Conservation (phyloP, 495 filamentous ascomycete genomes). For the Achaetomiella virescens region DNA sequence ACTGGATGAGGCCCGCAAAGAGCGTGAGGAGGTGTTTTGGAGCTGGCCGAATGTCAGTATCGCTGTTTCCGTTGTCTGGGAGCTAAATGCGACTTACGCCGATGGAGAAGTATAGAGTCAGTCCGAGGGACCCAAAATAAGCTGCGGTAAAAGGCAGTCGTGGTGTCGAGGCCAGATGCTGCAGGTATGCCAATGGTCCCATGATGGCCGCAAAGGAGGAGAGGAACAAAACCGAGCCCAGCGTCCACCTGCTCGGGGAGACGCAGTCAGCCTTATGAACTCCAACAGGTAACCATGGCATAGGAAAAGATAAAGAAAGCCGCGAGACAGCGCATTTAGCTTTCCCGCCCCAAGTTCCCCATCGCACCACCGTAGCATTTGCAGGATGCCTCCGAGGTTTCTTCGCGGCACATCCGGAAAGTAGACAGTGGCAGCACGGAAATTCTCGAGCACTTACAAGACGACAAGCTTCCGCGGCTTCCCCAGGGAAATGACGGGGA, state of each 20-base stretch:
- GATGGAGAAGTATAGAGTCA: conserved; percentile 88
- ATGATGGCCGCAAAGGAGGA: conserved; percentile 91
- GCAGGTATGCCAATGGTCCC: conserved; percentile 74
- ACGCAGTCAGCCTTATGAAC: conserved; percentile 6
- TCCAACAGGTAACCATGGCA: not conserved
- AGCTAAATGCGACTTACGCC: conserved; percentile 58
- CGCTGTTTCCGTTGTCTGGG: not conserved
- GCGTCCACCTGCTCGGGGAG: conserved; percentile 67
- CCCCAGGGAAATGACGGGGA: conserved; percentile 63
- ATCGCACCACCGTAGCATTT: not conserved
- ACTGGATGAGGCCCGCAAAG: conserved; percentile 72
- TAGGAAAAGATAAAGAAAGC: not conserved
- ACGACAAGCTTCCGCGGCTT: conserved; percentile 92
- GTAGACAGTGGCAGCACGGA: not conserved
- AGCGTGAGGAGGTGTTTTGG: conserved; percentile 76
- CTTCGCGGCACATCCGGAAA: not conserved
- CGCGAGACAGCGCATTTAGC: not conserved
- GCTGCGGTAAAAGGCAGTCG: conserved; percentile 91
- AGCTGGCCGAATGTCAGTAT: conserved; percentile 49
- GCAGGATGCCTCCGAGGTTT: not conserved
- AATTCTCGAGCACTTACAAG: conserved; percentile 62
- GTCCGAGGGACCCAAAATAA: conserved; percentile 88
- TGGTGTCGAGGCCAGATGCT: conserved; percentile 77
- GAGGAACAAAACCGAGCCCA: conserved; percentile 85
- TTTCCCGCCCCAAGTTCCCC: not conserved